phyloP scores from a whole-genome alignment of 331 rosid genomes.

The Prunus yedoensis region DNA sequence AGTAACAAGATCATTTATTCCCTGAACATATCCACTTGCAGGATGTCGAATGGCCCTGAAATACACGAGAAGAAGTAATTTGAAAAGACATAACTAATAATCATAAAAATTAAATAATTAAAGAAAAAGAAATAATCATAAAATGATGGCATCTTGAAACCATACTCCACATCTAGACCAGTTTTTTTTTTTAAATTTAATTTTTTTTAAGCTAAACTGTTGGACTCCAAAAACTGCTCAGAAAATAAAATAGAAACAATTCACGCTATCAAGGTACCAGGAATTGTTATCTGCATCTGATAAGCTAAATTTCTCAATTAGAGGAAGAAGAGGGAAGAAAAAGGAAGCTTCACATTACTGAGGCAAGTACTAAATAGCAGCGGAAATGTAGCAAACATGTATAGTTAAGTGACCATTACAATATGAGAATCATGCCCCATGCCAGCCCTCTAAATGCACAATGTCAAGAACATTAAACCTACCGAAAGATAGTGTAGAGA shows the following conservation, averaged over 20 bases:
- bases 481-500: background rate
- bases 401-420: background rate
- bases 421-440: background rate
- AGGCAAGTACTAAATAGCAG: background rate
- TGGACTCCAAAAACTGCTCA: background rate
- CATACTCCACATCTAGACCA: background rate
- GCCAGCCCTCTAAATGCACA: background rate
- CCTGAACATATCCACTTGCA: constrained; percentile 98
- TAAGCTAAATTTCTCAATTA: constrained; percentile 4
- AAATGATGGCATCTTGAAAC: background rate
- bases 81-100: background rate
- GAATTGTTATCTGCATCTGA: background rate
- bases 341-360: background rate
- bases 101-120: background rate
- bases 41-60: constrained; percentile 99
- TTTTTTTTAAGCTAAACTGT: background rate
- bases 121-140: background rate
- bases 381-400: background rate
- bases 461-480: constrained; percentile 3
- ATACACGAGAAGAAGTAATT: constrained; percentile 27
- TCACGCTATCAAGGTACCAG: background rate
- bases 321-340: background rate
- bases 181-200: background rate
- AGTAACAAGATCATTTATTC: constrained; percentile 94
- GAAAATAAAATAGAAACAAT: background rate